Evolutionary conservation across 1,284 basidiomycete species (phyloP), one percentile per base, ranked within the genome.

Genomic region (Marasmius oreades): DNA sequence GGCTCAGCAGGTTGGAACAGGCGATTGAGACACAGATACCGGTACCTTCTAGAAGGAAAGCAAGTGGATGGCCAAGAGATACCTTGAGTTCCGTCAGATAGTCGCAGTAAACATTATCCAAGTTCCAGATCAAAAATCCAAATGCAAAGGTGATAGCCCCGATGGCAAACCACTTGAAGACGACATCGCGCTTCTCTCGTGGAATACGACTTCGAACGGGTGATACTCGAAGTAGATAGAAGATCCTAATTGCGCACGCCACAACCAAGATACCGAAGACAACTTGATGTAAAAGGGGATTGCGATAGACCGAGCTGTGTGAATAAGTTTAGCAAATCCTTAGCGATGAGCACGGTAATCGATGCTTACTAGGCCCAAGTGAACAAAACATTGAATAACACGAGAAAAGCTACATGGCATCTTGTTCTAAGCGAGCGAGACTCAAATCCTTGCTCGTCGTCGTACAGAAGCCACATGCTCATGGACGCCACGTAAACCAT

Each of bases 51-150:
- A 88, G 68, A 16, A 86, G 57, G 63, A 88, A 88, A 1, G 85
- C 85, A 5, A 65, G 59, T 10, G 85, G 85, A 85, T 85, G 87
- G 1, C 84, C 83, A 6, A 87, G 47, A 2, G 60, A 55, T 1
- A 74, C 65, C 62, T 87, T 88, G 78, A 79, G 80, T 5, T 63
- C 58, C 5, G 83, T 86, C 43, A 86, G 64, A 3, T 68, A 68
- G 53, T 73, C 72, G 64, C 86, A 88, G 62, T 81, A 87, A n/a
- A 85, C 75, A 60, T 87, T 87, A 66, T 88, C 86, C 59, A 87
- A 58, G 62, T 88, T 88, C 86, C 85, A 88, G 24, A 86, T 70
- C 26, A 83, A 64, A 64, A 87, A 88, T 2, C 84, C 86, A 22
- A 82, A 64, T 0, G 74, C 70, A 62, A 86, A 87, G 5, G 78